phyloP scores from a whole-genome alignment of 2,329 filamentous ascomycete species.

The Trichoderma hamatum region DNA sequence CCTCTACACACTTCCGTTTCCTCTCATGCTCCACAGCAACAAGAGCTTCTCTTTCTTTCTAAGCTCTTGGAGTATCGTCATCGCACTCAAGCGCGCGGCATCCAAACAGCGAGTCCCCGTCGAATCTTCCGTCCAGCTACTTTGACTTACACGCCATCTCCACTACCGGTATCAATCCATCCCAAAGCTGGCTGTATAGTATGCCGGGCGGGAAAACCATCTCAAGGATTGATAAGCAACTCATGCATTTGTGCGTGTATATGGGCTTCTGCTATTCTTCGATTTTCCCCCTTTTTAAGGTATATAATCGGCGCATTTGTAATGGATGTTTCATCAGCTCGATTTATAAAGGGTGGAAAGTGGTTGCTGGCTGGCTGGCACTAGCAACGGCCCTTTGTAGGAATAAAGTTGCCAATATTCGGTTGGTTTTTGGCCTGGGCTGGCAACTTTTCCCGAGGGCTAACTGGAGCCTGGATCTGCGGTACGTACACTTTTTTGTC shows the following conservation, averaged over 20 bases:
- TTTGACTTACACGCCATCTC: neutral
- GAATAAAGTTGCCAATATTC: neutral
- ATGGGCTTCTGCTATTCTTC: neutral
- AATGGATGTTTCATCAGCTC: neutral
- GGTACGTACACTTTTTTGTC: neutral
- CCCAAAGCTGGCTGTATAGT: neutral
- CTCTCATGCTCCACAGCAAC: neutral
- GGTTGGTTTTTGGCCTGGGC: neutral
- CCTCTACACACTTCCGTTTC: neutral
- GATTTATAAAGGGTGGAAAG: neutral
- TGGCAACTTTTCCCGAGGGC: neutral
- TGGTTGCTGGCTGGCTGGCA: neutral
- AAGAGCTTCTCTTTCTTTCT: neutral
- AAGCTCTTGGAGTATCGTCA: neutral
- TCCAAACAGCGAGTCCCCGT: neutral
- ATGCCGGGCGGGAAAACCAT: neutral
- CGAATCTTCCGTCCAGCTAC: neutral
- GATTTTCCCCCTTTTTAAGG: neutral
- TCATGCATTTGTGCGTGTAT: neutral
- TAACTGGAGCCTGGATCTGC: neutral
- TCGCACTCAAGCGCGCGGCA: neutral
- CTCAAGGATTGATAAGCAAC: neutral
- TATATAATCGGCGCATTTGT: neutral
- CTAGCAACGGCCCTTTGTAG: neutral
- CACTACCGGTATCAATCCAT: neutral